Conservation (phyloP, 1,139 yeast genomes). For the Chernovozyma aurita region DNA sequence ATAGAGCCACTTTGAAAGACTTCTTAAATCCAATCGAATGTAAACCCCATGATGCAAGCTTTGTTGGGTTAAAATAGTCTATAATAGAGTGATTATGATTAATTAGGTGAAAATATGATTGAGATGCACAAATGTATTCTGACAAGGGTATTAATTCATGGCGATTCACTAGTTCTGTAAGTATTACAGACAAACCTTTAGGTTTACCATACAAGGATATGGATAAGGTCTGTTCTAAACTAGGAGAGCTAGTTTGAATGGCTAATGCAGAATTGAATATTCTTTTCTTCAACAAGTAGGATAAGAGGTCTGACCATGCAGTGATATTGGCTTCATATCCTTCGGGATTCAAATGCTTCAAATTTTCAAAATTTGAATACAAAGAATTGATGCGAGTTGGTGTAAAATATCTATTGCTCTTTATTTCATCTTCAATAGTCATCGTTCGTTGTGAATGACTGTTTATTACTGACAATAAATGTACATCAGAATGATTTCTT, state of each 20-base stretch:
- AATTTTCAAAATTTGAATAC: slow-evolving; percentile 54
- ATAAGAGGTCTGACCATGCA: slow-evolving; percentile 49
- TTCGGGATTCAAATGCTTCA: slow-evolving; percentile 54
- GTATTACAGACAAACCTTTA: slow-evolving; percentile 16
- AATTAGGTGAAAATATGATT: slow-evolving; percentile 10
- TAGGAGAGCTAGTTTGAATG: slow-evolving; percentile 20
- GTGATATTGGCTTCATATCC: slow-evolving; percentile 67
- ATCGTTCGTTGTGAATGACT: too few relatives aligned
- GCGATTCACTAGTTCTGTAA: slow-evolving; percentile 22
- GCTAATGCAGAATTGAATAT: slow-evolving; percentile 17
- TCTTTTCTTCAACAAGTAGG: slow-evolving; percentile 15
- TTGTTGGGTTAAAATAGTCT: slow-evolving; percentile 16
- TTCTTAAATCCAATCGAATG: slow-evolving; percentile 2
- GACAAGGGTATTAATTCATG: slow-evolving; percentile 23
- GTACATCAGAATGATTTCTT: too few relatives aligned
- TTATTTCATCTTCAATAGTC: slow-evolving; percentile 13
- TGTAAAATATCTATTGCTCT: slow-evolving; percentile 29
- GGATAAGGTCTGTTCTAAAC: slow-evolving; percentile 16
- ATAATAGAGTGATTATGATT: slow-evolving; percentile 8
- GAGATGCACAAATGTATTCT: slow-evolving; percentile 11
- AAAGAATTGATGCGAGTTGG: slow-evolving; percentile 55
- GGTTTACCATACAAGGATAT: slow-evolving; percentile 31
- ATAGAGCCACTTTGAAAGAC: not conserved
- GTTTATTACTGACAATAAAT: too few relatives aligned
- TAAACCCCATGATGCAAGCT: slow-evolving; percentile 20